Base-by-base conservation (phyloP, 1,284 basidiomycete species). In the Mrakiaceae sp. region DNA sequence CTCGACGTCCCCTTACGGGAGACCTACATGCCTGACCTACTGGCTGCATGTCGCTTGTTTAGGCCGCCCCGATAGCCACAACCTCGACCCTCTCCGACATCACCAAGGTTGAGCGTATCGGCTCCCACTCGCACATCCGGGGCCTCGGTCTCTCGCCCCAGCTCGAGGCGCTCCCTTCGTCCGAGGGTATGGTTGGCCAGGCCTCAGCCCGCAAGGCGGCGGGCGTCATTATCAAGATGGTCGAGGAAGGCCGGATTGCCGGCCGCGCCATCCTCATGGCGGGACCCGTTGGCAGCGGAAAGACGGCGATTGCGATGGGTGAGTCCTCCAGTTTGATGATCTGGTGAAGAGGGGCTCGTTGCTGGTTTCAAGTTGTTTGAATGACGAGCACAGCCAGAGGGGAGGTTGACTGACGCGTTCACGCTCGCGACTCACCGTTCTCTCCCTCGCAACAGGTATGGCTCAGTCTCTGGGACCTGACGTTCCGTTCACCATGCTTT, bases 51-150 rank as follows among this genome's bases (percentile, higher is more conserved):
- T 60, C 52, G 4, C 11, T 39, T 14, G 42, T 27, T 7, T 54
- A 53, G 54, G n/a, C 58, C 39, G 52, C 52, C 66, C 74, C 77
- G 6, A 77, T 78, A 16, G 64, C 66, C 7, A 64, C 63, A 71
- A 76, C 71, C 67, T 74, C 63, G 10, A 70, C 72, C 50, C 76
- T 93, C 68, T 83, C 90, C 67, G 91, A 95, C 73, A 86, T 93
- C 65, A 93, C 91, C 63, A 93, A 92, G 81, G 92, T 95, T 84
- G 92, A 96, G 82, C 87, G 92, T 68, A 96, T 96, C 75, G 91
- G 90, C 87, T 88, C 90, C n/a, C 93, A 96, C 76, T 96, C 93
- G n/a, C 93, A 97, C 78, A 93, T 97, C 71, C 89, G 85, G 64
- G 93, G 94, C 2, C 82, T 98, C 42, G 95, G 95, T 3, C 84